Percentiles rank a stretch among this genome's conserved stretches.
Evolutionary conservation across 306 rosid genomes (phyloP).

Genomic region (Trifolium pratense): DNA sequence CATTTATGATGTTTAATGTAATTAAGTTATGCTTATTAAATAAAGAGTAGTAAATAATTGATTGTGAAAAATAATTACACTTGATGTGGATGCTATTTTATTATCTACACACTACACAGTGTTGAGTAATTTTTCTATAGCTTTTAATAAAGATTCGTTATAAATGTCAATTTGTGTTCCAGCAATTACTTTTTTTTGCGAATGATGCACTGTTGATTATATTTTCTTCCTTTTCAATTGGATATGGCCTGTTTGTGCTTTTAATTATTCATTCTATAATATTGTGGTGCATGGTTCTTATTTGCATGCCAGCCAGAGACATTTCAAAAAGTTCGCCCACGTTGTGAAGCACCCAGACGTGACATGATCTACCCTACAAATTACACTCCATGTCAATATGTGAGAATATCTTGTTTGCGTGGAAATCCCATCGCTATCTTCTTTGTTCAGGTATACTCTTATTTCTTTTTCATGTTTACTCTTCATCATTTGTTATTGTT

Average conservation of each 20-base stretch:
- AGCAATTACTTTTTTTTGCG: slow-evolving; percentile 28
- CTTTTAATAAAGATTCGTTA: not conserved
- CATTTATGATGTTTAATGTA: slow-evolving; percentile 8
- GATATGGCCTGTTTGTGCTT: slow-evolving; percentile 1
- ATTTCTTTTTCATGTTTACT: slow-evolving; percentile 22
- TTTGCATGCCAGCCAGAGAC: slow-evolving; percentile 79
- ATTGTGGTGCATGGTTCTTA: slow-evolving; percentile 14
- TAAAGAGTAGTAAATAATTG: slow-evolving; percentile 22
- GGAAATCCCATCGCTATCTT: slow-evolving; percentile 96
- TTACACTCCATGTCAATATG: slow-evolving; percentile 91
- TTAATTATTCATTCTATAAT: slow-evolving; percentile 26
- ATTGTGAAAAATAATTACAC: slow-evolving; percentile 1
- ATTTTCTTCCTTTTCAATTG: slow-evolving; percentile 28
- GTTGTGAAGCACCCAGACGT: slow-evolving; percentile 95
- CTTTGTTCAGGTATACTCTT: slow-evolving; percentile 76
- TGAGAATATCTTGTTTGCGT: slow-evolving; percentile 89
- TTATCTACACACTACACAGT: not conserved
- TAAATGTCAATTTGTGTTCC: slow-evolving; percentile 15
- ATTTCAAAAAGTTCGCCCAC: slow-evolving; percentile 87
- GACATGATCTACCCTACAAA: slow-evolving; percentile 85
- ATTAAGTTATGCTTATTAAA: slow-evolving; percentile 19
- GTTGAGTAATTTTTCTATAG: slow-evolving; percentile 22
- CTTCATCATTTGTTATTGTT: slow-evolving; percentile 24
- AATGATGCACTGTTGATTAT: slow-evolving; percentile 8
- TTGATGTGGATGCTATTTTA: slow-evolving; percentile 14